Conservation (phyloP, 2,329 filamentous ascomycete species). For the Microcera coccophila region DNA sequence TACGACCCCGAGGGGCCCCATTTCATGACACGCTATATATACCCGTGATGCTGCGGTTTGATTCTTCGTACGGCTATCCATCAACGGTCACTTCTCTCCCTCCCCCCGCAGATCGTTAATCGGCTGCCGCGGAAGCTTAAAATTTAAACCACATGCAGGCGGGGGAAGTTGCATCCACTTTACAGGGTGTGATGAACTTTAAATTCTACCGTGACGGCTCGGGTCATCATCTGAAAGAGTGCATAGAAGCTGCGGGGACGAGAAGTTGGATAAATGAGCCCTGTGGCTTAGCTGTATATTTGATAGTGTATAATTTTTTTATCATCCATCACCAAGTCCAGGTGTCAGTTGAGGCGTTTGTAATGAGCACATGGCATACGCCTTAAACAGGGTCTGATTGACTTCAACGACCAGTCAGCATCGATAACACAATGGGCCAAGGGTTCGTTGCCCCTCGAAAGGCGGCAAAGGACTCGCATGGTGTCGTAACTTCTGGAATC, state of each 20-base stretch:
- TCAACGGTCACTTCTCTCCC: slow-evolving; percentile 20
- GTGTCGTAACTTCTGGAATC: no score
- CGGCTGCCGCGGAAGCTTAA: slow-evolving; percentile 18
- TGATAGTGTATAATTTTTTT: slow-evolving; percentile 37
- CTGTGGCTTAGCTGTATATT: slow-evolving; percentile 33
- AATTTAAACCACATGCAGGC: slow-evolving; percentile 2
- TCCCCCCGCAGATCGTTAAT: slow-evolving; percentile 3
- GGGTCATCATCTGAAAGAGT: slow-evolving; percentile 19
- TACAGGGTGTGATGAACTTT: slow-evolving; percentile 13
- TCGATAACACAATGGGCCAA: no score
- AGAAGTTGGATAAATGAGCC: slow-evolving; percentile 20
- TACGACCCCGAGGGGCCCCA: slow-evolving; percentile 17
- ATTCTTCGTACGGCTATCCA: slow-evolving; percentile 27
- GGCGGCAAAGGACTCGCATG: no score
- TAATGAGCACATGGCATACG: no score
- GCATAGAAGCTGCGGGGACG: slow-evolving; percentile 20
- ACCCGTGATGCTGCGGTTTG: slow-evolving; percentile 30
- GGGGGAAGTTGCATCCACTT: background rate
- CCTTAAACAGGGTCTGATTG: no score
- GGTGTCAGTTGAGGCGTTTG: no score
- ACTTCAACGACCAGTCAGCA: no score
- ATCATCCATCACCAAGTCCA: no score
- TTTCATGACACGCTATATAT: slow-evolving; percentile 30
- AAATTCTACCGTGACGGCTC: slow-evolving; percentile 21
- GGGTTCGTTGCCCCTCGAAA: no score